Conservation (phyloP, 2,329 filamentous ascomycete species). For the Arthrobotrys entomopaga region DNA sequence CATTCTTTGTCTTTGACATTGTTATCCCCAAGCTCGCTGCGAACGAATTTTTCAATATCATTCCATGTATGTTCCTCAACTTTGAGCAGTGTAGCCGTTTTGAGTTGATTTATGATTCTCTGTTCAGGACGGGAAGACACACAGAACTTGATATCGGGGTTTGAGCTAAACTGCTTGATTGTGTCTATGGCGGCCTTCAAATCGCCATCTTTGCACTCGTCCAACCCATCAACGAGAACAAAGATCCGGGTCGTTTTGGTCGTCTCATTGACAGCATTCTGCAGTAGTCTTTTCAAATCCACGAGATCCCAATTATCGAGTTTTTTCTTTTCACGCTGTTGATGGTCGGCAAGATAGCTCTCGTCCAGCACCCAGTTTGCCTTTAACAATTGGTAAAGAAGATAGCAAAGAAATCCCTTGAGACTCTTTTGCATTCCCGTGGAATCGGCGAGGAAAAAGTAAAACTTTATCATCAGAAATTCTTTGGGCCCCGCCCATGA, state of each 20-base stretch:
- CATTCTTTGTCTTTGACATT: too few relatives aligned
- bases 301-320: not conserved
- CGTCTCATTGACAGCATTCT: not conserved
- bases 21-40: too few relatives aligned
- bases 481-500: too few relatives aligned
- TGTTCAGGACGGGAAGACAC: not conserved
- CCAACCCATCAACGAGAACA: not conserved
- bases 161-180: not conserved
- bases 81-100: not conserved
- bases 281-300: not conserved
- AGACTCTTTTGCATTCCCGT: too few relatives aligned
- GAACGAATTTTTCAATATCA: not conserved
- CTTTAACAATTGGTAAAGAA: too few relatives aligned
- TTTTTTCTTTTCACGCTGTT: not conserved
- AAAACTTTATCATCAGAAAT: too few relatives aligned
- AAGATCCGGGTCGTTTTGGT: not conserved
- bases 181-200: not conserved
- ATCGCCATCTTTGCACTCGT: constrained; percentile 1
- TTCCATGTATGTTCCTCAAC: not conserved
- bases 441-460: too few relatives aligned
- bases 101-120: not conserved
- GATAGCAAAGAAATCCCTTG: too few relatives aligned
- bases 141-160: constrained; percentile 4
- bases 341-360: constrained; percentile 1
- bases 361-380: too few relatives aligned